A percentile compares a stretch with the other conserved stretches of the same genome.
These are phyloP conservation scores for Candida pseudoviswanathii DNA, from an alignment of 1,139 yeast genomes.

Conservation along the genomic window DNA sequence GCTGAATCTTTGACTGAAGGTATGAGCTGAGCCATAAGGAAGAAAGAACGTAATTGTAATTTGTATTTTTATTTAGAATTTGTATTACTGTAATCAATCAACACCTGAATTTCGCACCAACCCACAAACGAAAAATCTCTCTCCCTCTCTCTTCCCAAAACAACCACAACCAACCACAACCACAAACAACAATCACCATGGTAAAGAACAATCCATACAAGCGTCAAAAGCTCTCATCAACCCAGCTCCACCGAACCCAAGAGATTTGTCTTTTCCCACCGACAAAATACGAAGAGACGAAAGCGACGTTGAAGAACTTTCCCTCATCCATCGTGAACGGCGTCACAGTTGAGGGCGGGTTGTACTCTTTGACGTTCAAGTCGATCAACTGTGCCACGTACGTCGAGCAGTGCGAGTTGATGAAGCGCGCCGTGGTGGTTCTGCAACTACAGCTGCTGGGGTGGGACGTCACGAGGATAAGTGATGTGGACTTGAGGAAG, in stretches of 20 bases:
- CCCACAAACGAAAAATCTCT: neutral
- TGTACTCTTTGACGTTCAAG: conserved; percentile 46
- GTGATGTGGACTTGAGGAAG: conserved; percentile 20
- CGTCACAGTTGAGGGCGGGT: conserved; percentile 47
- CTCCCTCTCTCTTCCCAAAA: neutral
- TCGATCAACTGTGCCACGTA: conserved; percentile 41
- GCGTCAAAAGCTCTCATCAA: conserved; percentile 5
- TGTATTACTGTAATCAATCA: neutral
- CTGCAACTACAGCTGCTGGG: no score
- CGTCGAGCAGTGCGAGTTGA: conserved; percentile 40
- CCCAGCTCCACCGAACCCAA: neutral
- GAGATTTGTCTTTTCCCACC: conserved; percentile 19
- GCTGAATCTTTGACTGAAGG: conserved; percentile 45
- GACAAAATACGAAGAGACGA: conserved; percentile 35
- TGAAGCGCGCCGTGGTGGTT: conserved; percentile 16
- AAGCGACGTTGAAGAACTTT: conserved; percentile 35
- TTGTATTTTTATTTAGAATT: conserved; percentile 1
- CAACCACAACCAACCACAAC: neutral
- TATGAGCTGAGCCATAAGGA: neutral
- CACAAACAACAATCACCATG: conserved; percentile 1
- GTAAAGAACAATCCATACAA: conserved; percentile 4
- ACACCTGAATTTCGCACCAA: neutral
- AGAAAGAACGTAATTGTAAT: neutral
- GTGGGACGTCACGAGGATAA: conserved; percentile 23
- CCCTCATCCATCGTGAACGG: conserved; percentile 49